Conservation (phyloP, 306 rosid genomes). For the Acacia crassicarpa region DNA sequence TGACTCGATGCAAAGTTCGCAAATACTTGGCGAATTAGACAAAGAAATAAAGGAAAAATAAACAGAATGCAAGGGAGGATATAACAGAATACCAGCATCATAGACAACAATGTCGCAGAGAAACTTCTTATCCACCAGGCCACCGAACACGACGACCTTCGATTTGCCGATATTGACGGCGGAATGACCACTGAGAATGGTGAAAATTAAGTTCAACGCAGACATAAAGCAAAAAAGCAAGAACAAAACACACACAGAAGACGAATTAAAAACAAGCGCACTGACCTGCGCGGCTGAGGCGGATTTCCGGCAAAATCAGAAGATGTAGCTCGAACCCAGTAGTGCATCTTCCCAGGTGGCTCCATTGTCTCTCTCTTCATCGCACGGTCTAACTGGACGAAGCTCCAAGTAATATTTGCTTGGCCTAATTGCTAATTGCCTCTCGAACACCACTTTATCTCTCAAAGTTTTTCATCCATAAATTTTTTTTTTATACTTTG, state of each 20-base stretch:
- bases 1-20: neutral
- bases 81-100: conserved; percentile 56
- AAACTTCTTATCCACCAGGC: conserved; percentile 85
- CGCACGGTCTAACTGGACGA: neutral
- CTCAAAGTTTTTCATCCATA: no score
- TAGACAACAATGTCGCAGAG: conserved; percentile 73
- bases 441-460: no score
- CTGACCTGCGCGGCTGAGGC: conserved; percentile 82
- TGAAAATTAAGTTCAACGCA: neutral
- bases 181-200: conserved; percentile 73
- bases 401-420: neutral
- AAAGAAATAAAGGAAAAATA: neutral
- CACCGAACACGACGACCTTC: conserved; percentile 91
- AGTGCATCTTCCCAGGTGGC: conserved; percentile 54
- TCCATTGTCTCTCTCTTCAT: neutral
- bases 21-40: neutral
- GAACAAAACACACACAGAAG: neutral
- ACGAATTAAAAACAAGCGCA: neutral
- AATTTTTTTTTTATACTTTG: no score
- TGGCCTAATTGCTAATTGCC: neutral
- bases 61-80: neutral
- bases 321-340: conserved; percentile 83
- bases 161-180: conserved; percentile 84
- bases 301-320: conserved; percentile 78
- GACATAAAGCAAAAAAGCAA: neutral